Evolutionary conservation across 2,329 filamentous ascomycete species (phyloP), one percentile per base, ranked within the genome.

Genomic region (Graphium sp.): DNA sequence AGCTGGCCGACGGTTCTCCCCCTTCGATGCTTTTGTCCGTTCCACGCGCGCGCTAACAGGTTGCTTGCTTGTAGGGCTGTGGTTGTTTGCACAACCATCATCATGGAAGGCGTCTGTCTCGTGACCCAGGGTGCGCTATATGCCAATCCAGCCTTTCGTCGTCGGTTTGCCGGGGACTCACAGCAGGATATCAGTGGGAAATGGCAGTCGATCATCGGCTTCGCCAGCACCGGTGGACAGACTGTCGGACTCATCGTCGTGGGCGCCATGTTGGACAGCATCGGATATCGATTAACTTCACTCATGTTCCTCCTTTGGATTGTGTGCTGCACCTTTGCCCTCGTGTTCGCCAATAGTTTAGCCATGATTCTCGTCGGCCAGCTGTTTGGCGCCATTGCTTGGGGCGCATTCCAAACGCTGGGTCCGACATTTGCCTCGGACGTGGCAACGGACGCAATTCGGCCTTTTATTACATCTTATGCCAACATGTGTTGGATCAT

Each of bases 151-250:
- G 31, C 39, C 15, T 52, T 50, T 30, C 35, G 38, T 11, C 34
- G 40, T 19, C 45, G 39, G 15, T 50, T 44, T 23, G 24, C 21
- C 15, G 19, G 13, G 11, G 29, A 39, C 15, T 42, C 42, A 12
- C 37, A 37, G 6, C 42, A 42, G 25, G 43, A 60, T 34, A 44
- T 66, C 14, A 46, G 53, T 2, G 50, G 55, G 0, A 37, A 48
- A 4, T 66, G 61, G 58, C 58, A 62, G 39, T 49, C 56, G 4
- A 55, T 49, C 1, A 43, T 66, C 1, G 45, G 46, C 22, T 56
- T 55, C 23, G 58, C 48, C 5, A 47, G 50, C 4, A 42, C 49
- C 6, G 47, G 56, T 11, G 61, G 60, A 7, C 49, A 54, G 22
- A 57, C 66, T 12, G n/a, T 60, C 4, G 61, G 62, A 1, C 43